Base-by-base conservation (phyloP, 2,329 filamentous ascomycete genomes). In the Aspergillus glaucus region DNA sequence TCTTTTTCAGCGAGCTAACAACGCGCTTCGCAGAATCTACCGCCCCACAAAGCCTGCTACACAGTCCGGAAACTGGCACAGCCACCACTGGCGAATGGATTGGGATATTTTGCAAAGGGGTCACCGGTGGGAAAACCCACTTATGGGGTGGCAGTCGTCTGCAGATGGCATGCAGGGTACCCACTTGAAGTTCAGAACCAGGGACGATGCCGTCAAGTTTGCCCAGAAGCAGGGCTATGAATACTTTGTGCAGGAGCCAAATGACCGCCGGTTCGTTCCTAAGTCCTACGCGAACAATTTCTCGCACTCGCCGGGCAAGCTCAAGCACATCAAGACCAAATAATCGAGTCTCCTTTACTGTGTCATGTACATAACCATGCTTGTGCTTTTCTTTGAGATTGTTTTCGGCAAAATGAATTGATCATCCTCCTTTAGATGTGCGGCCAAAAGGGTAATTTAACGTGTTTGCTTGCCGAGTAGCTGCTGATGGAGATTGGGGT, bases 231-330 rank as follows among this genome's bases (percentile, higher is more conserved):
- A 98, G 72, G 93, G 94, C 32, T 98, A 98, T 68, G 92, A 98
- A 69, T 98, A 95, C 73, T 97, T 93, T 69, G 91, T 98, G 21
- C 93, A 97, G 77, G 93, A 97, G 75, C 92, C 93, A 32, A 94
- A 96, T 65, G 82, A 83, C 72, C 84, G 93, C 66, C 87, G 85
- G 65, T 85, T 96, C 62, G 76, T 83, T 14, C 88, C 90, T 52
- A 98, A 98, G 82, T 87, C 88, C 9, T 98, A 98, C 70, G 92
- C 93, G 52, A 94, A 95, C 73, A 95, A 97, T 76, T 98, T 97
- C 72, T 67, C 91, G 55, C 91, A 94, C 76, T 84, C 84, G 54
- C 76, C 87, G 10, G 85, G 82, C 72, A 93, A 92, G 80, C 76
- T 97, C 68, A 97, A 96, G 80, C 81, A 86, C 63, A 82, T 91